phyloP scores from a whole-genome alignment of 352 stramenopile species.

The Phytophthora constricta region DNA sequence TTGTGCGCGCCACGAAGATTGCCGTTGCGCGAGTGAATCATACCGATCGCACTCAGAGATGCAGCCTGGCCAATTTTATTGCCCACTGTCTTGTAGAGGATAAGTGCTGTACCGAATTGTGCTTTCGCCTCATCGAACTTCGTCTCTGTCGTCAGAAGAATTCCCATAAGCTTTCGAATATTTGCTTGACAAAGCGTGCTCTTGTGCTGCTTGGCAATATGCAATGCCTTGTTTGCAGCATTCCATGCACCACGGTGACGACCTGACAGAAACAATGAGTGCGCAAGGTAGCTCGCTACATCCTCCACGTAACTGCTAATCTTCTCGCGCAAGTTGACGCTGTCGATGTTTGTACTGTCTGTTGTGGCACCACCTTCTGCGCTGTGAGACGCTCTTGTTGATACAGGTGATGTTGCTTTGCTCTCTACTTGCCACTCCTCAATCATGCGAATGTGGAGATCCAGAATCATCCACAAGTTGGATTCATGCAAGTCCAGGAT shows the following conservation, averaged over 20 bases:
- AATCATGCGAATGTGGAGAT: slow-evolving; percentile 75
- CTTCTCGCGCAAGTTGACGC: slow-evolving; percentile 44
- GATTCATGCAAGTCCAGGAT: slow-evolving; percentile 83
- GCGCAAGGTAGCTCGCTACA: slow-evolving; percentile 76
- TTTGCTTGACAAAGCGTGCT: slow-evolving; percentile 73
- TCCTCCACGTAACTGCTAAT: slow-evolving; percentile 67
- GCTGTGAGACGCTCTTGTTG: slow-evolving; percentile 11
- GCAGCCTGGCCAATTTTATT: slow-evolving; percentile 82
- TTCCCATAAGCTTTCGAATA: slow-evolving; percentile 79
- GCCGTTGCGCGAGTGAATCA: slow-evolving; percentile 83
- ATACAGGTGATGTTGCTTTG: slow-evolving; percentile 6
- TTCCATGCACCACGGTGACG: slow-evolving; percentile 78
- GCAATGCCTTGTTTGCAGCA: slow-evolving; percentile 71
- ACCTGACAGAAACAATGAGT: slow-evolving; percentile 76
- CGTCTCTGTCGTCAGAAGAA: slow-evolving; percentile 80
- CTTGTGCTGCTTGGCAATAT: slow-evolving; percentile 81
- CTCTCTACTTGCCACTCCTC: slow-evolving; percentile 59
- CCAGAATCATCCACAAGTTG: slow-evolving; percentile 84
- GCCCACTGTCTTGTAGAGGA: slow-evolving; percentile 75
- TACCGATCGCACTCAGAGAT: slow-evolving; percentile 77
- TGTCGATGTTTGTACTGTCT: slow-evolving; percentile 12
- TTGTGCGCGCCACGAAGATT: slow-evolving; percentile 81
- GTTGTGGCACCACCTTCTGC: not conserved
- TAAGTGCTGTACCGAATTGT: slow-evolving; percentile 77
- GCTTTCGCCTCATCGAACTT: slow-evolving; percentile 87